A percentile compares a stretch with the other conserved stretches of the same genome.
Conservation (phyloP, 345 rosid species). For the Eucalyptus coolabah region DNA sequence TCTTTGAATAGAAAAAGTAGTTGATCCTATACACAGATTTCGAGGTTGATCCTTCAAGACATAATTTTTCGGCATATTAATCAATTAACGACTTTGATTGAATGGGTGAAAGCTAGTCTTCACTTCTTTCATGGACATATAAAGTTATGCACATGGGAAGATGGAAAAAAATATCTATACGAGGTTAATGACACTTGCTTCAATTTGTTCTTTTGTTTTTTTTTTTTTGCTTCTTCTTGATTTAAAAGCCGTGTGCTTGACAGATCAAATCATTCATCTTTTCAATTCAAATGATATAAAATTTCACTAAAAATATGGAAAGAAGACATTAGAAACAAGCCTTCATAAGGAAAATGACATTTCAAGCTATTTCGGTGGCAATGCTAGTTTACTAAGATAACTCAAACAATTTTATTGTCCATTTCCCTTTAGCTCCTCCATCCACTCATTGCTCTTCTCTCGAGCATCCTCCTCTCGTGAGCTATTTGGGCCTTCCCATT, state of each 20-base stretch:
- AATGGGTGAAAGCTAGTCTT: too few species aligned
- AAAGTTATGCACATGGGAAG: too few species aligned
- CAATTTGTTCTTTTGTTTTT: too few species aligned
- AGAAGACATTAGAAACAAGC: background rate
- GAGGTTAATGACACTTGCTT: rapidly evolving
- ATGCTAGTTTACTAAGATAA: background rate
- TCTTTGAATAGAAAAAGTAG: background rate
- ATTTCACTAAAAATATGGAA: background rate
- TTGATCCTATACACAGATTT: rapidly evolving
- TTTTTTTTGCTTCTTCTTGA: too few species aligned
- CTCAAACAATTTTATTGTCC: background rate
- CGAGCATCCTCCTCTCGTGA: rapidly evolving
- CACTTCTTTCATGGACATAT: too few species aligned
- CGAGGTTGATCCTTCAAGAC: background rate
- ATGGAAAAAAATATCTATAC: too few species aligned
- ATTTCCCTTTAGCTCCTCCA: background rate
- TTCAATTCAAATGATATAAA: too few species aligned
- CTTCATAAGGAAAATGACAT: rapidly evolving
- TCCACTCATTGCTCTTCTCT: rapidly evolving
- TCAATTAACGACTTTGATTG: background rate
- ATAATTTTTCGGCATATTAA: background rate
- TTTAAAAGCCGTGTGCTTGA: rapidly evolving
- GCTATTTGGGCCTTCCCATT: background rate
- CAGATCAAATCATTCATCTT: rapidly evolving
- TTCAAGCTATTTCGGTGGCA: background rate